Percentiles rank a stretch among this genome's conserved stretches.
Evolutionary conservation across 768 basidiomycete species (phyloP).

Genomic region (Boletus barrowsii): DNA sequence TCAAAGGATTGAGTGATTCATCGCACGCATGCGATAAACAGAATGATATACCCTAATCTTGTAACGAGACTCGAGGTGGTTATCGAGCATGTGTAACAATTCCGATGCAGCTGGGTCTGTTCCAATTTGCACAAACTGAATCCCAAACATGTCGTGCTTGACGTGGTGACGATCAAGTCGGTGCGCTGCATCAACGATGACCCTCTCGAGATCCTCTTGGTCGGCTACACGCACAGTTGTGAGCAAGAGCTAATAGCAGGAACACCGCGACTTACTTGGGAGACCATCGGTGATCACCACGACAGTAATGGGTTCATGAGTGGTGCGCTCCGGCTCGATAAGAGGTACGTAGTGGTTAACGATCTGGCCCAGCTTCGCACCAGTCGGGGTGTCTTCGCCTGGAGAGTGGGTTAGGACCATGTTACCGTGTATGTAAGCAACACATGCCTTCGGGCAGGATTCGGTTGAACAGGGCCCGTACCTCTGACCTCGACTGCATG

Average conservation of each 20-base stretch:
- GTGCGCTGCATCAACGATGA: conserved; percentile 37
- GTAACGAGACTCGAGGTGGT: conserved; percentile 33
- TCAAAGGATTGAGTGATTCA: neutral
- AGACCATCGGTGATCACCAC: conserved; percentile 40
- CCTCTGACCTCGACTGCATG: conserved; percentile 21
- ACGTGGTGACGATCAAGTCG: conserved; percentile 36
- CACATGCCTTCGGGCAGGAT: conserved; percentile 22
- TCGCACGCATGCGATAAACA: neutral
- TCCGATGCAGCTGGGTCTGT: conserved; percentile 36
- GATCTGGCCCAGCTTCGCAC: conserved; percentile 36
- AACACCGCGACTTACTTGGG: conserved; percentile 32
- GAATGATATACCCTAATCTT: conserved; percentile 27
- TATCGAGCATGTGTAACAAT: conserved; percentile 39
- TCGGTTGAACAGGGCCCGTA: conserved; percentile 25
- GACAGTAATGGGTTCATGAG: conserved; percentile 35
- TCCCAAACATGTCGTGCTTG: conserved; percentile 39
- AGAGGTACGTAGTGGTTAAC: conserved; percentile 36
- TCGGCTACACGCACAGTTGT: conserved; percentile 21
- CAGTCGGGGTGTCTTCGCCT: conserved; percentile 39
- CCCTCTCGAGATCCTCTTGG: conserved; percentile 23
- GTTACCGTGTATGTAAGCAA: neutral
- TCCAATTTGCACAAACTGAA: conserved; percentile 49
- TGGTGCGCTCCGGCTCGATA: conserved; percentile 26
- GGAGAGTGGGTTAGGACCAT: neutral
- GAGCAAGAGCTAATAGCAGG: neutral